Evolutionary conservation across 805 yeast genomes (phyloP).

Genomic region (Lipomyces kockii): DNA sequence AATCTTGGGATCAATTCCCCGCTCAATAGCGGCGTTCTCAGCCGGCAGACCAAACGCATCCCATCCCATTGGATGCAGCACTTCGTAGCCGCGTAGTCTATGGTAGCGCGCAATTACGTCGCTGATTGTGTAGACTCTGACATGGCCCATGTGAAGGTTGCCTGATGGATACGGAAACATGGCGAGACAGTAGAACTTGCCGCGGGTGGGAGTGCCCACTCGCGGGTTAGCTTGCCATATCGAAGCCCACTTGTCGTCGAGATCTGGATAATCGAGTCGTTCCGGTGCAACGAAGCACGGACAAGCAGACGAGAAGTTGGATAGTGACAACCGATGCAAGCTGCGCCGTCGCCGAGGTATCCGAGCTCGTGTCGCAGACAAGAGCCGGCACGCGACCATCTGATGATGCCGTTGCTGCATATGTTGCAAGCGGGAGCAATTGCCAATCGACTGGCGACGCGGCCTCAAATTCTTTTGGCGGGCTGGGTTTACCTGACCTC

Average conservation of each 20-base stretch:
- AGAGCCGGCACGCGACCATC: not conserved
- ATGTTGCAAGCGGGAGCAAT: not conserved
- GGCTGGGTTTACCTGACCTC: not conserved
- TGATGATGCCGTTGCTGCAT: not conserved
- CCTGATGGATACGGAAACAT: slow-evolving; percentile 99
- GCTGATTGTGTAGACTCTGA: slow-evolving; percentile 88
- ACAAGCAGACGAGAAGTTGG: not conserved
- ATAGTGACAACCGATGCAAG: not conserved
- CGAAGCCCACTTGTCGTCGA: slow-evolving; percentile 28
- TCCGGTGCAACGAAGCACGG: not conserved
- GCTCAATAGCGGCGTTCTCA: slow-evolving; percentile 94
- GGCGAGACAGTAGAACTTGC: slow-evolving; percentile 61
- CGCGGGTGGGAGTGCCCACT: slow-evolving; percentile 23
- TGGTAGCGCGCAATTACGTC: slow-evolving; percentile 82
- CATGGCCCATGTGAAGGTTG: slow-evolving; percentile 87
- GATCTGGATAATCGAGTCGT: slow-evolving; percentile 21
- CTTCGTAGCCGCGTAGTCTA: slow-evolving; percentile 73
- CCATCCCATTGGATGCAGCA: slow-evolving; percentile 98
- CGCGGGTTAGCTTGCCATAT: slow-evolving; percentile 18
- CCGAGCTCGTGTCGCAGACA: not conserved
- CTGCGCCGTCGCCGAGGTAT: not conserved
- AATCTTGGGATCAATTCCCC: slow-evolving; percentile 72
- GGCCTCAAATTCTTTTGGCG: not conserved
- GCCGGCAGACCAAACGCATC: slow-evolving; percentile 99
- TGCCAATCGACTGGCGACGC: not conserved